A percentile compares a stretch with the other conserved stretches of the same genome.
phyloP scores from a whole-genome alignment of 192 early-diverging fungal species.

The Entophlyctis helioformis region DNA sequence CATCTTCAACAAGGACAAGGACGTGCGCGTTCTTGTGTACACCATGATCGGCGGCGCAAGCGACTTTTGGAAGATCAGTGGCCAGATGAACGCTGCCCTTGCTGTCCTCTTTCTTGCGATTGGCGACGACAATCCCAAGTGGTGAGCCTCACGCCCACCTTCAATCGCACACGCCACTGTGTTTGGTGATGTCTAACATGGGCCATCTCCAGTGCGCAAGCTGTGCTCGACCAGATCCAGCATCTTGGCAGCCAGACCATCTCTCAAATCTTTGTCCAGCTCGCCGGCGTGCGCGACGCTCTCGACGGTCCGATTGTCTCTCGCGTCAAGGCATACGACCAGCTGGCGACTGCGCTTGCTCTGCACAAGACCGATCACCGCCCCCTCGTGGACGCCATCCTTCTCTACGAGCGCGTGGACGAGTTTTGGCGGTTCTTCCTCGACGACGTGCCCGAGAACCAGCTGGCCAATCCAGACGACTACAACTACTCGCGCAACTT shows the following conservation, averaged over 20 bases:
- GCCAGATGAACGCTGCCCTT: constrained; percentile 18
- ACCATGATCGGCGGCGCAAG: constrained; percentile 21
- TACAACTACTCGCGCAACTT: constrained; percentile 39
- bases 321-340: constrained; percentile 31
- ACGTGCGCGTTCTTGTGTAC: constrained; percentile 30
- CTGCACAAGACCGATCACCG: constrained; percentile 22
- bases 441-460: constrained; percentile 31
- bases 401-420: constrained; percentile 22
- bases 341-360: constrained; percentile 27
- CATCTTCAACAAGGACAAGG: constrained; percentile 23
- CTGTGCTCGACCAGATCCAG: too few relatives aligned
- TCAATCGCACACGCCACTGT: constrained; percentile 4
- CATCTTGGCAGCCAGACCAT: too few relatives aligned
- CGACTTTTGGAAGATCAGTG: constrained; percentile 34
- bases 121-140: constrained; percentile 27
- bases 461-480: constrained; percentile 40
- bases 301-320: constrained; percentile 4
- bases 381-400: constrained; percentile 28
- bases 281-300: constrained; percentile 21
- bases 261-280: constrained; percentile 17
- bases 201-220: too few relatives aligned
- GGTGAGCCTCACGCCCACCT: constrained; percentile 9
- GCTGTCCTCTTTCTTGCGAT: constrained; percentile 27
- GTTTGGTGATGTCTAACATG: too few relatives aligned
- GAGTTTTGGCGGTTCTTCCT: constrained; percentile 42